A percentile compares a stretch with the other conserved stretches of the same genome.
Conservation (phyloP, 2,329 filamentous ascomycete species). For the Colletotrichum noveboracense region DNA sequence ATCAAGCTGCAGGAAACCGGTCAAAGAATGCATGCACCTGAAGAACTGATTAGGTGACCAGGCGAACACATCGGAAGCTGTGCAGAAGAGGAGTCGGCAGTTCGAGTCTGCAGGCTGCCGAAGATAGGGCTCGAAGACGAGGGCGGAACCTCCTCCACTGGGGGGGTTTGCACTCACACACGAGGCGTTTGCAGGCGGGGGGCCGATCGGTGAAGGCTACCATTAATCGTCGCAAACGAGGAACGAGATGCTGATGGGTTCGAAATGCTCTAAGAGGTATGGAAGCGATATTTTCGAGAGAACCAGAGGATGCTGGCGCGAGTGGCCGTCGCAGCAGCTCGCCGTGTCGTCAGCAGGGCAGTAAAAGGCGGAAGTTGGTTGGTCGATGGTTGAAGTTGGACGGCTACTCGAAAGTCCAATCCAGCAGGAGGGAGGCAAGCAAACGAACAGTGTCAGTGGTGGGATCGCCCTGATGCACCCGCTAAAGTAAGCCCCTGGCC, state of each 20-base stretch:
- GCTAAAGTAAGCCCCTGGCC: constrained; percentile 19
- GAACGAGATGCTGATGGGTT: background rate
- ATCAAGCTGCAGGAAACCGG: background rate
- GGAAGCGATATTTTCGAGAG: background rate
- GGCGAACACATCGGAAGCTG: background rate
- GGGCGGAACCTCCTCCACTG: background rate
- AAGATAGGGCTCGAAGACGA: background rate
- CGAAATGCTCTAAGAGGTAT: background rate
- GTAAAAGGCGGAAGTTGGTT: constrained; percentile 6
- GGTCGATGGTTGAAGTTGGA: background rate
- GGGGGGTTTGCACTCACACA: background rate
- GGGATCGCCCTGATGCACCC: constrained; percentile 18
- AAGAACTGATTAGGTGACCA: background rate
- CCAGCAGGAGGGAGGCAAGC: background rate
- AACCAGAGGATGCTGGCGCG: background rate
- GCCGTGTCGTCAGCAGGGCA: constrained; percentile 17
- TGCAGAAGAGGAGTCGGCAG: background rate
- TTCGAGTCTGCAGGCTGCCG: background rate
- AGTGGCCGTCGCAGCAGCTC: constrained; percentile 3
- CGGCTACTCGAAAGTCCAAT: background rate
- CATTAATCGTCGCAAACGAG: background rate
- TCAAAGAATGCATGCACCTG: background rate
- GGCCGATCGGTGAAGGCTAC: background rate
- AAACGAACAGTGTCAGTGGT: constrained; percentile 5
- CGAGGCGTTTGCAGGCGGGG: background rate